Evolutionary conservation across 768 basidiomycete species (phyloP).

Genomic region (Cystoderma amianthinum): DNA sequence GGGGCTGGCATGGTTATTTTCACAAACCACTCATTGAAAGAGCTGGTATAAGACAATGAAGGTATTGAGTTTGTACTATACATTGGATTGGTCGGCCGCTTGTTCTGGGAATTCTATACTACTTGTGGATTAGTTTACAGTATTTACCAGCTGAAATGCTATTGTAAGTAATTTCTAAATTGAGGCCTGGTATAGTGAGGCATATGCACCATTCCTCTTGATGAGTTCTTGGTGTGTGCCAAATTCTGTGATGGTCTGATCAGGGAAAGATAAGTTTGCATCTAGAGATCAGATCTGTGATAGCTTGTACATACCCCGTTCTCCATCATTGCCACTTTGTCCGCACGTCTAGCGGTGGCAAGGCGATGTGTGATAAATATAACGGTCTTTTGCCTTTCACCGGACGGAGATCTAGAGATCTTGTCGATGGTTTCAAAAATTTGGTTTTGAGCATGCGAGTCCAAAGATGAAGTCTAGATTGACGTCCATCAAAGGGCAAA

Average conservation of each 20-base stretch:
- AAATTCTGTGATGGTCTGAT: conserved; percentile 70
- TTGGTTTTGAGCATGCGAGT: conserved; percentile 73
- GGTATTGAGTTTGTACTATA: not conserved
- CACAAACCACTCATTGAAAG: conserved; percentile 53
- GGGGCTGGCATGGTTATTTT: conserved; percentile 60
- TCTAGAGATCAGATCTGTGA: conserved; percentile 5
- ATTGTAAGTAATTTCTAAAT: conserved; percentile 27
- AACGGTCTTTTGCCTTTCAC: conserved; percentile 60
- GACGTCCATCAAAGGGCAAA: conserved; percentile 1
- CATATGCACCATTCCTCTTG: conserved; percentile 52
- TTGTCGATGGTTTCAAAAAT: conserved; percentile 72
- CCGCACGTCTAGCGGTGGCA: conserved; percentile 74
- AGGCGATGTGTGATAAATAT: conserved; percentile 83
- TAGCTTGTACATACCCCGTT: conserved; percentile 40
- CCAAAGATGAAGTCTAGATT: conserved; percentile 68
- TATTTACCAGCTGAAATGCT: not conserved
- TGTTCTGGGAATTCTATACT: not conserved
- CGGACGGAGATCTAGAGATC: conserved; percentile 51
- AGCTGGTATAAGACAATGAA: conserved; percentile 10
- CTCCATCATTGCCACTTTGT: conserved; percentile 86
- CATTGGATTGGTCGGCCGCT: no score
- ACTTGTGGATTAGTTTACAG: conserved; percentile 4
- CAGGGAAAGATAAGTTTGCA: conserved; percentile 4
- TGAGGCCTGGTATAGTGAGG: conserved; percentile 63
- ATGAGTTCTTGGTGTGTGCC: conserved; percentile 69